These are phyloP conservation scores for Scalesia atractyloides DNA, from an alignment of 129 eudicot species.

Conservation along the genomic window DNA sequence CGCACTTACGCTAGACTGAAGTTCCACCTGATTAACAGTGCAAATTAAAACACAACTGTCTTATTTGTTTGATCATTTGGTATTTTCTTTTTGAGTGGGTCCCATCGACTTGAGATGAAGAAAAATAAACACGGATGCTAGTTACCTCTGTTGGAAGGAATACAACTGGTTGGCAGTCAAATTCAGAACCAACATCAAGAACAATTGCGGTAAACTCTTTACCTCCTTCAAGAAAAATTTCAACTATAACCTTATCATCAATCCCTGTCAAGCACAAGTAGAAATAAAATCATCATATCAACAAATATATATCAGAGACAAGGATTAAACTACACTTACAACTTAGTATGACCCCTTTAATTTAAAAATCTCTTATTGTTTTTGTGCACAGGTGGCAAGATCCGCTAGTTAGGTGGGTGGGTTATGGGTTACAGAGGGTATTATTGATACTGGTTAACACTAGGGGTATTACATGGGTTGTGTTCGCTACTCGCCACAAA, in stretches of 20 bases:
- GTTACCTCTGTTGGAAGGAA: constrained; percentile 85
- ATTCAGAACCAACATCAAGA: constrained; percentile 81
- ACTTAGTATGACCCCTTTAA: neutral
- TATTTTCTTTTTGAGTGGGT: constrained; percentile 25
- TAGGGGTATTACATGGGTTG: too few relatives aligned
- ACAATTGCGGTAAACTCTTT: constrained; percentile 88
- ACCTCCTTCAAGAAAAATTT: constrained; percentile 90
- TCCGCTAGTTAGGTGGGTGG: neutral
- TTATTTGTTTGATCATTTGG: neutral
- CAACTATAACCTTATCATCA: constrained; percentile 81
- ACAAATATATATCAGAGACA: constrained; percentile 7
- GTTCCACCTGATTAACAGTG: constrained; percentile 66
- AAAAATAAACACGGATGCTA: neutral
- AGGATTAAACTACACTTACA: neutral
- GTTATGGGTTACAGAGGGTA: too few relatives aligned
- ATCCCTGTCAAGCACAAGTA: constrained; percentile 53
- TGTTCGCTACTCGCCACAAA: too few relatives aligned
- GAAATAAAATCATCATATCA: neutral
- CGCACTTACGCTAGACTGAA: constrained; percentile 58
- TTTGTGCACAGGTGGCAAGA: neutral
- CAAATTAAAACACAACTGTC: constrained; percentile 2
- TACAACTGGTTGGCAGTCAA: constrained; percentile 66
- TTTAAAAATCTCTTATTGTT: neutral
- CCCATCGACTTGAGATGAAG: neutral
- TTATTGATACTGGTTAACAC: too few relatives aligned